Conservation (phyloP, 768 basidiomycete species). For the Amanita pallidorosea region DNA sequence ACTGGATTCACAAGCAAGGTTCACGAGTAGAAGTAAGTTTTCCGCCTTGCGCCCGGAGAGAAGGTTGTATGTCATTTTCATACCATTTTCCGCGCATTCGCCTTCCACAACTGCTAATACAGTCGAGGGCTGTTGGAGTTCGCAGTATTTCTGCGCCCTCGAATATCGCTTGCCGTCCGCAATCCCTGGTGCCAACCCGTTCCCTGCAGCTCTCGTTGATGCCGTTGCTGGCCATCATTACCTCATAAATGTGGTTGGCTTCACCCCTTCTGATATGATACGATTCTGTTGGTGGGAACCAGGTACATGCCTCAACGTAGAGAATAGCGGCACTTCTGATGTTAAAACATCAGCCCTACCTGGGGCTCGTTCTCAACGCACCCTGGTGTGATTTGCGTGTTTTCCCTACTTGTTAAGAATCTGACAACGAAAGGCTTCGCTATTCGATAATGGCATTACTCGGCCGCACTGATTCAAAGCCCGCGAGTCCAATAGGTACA, state of each 20-base stretch:
- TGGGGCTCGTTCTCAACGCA: no score
- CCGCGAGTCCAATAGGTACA: conserved; percentile 27
- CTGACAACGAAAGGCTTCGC: conserved; percentile 6
- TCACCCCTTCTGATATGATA: no score
- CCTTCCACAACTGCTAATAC: no score
- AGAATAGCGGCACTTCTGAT: no score
- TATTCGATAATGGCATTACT: conserved; percentile 24
- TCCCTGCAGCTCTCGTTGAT: no score
- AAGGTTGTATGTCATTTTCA: background rate
- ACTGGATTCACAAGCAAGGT: conserved; percentile 32
- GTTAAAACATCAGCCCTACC: no score
- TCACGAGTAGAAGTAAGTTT: background rate
- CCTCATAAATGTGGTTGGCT: no score
- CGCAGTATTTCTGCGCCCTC: no score
- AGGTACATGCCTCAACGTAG: background rate
- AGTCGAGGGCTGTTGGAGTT: no score
- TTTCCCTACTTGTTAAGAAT: background rate
- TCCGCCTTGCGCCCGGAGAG: background rate
- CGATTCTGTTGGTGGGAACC: background rate
- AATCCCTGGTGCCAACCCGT: no score
- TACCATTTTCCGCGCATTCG: background rate
- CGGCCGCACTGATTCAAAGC: conserved; percentile 25
- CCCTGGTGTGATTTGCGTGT: background rate
- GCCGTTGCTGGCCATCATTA: no score
- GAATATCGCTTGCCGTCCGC: no score